A percentile compares a stretch with the other conserved stretches of the same genome.
Evolutionary conservation across 2,329 filamentous ascomycete genomes (phyloP).

Genomic region (Pleurostoma richardsiae): DNA sequence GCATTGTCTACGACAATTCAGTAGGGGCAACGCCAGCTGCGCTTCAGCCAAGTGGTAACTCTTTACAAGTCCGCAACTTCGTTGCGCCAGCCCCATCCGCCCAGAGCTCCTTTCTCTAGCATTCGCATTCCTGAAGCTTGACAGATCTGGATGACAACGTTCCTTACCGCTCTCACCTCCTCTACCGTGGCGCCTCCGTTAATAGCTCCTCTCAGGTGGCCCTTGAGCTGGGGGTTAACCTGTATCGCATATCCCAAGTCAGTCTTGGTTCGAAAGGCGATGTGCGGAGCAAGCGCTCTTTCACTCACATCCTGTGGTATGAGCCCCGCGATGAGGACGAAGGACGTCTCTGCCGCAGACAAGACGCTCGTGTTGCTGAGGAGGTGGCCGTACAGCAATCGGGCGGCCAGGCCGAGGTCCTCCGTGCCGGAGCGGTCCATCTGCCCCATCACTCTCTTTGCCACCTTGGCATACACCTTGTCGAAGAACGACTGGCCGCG

Average conservation of each 20-base stretch:
- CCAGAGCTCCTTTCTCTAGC: slow-evolving; percentile 23
- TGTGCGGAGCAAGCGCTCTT: neutral
- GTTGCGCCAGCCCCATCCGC: slow-evolving; percentile 40
- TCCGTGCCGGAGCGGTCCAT: slow-evolving; percentile 44
- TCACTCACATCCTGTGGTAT: slow-evolving; percentile 45
- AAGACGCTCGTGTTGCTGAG: slow-evolving; percentile 41
- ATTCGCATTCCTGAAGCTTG: slow-evolving; percentile 39
- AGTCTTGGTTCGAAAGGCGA: neutral
- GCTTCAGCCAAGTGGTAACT: too few relatives aligned
- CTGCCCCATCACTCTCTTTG: slow-evolving; percentile 37
- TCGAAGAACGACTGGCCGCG: slow-evolving; percentile 43
- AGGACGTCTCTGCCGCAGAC: slow-evolving; percentile 41
- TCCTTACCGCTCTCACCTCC: slow-evolving; percentile 42
- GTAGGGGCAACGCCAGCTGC: too few relatives aligned
- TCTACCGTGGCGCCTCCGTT: slow-evolving; percentile 43
- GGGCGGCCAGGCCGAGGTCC: slow-evolving; percentile 40
- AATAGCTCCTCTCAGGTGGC: slow-evolving; percentile 43
- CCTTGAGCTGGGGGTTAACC: slow-evolving; percentile 49
- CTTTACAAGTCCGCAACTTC: slow-evolving; percentile 34
- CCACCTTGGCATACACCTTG: slow-evolving; percentile 43
- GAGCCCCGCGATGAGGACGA: slow-evolving; percentile 43
- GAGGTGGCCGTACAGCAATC: slow-evolving; percentile 42
- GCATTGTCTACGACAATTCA: too few relatives aligned
- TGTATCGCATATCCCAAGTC: slow-evolving; percentile 13
- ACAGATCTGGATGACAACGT: slow-evolving; percentile 39